These are phyloP conservation scores for Pseudogymnoascus sp. DNA, from an alignment of 2,329 filamentous ascomycete genomes.

Conservation along the genomic window DNA sequence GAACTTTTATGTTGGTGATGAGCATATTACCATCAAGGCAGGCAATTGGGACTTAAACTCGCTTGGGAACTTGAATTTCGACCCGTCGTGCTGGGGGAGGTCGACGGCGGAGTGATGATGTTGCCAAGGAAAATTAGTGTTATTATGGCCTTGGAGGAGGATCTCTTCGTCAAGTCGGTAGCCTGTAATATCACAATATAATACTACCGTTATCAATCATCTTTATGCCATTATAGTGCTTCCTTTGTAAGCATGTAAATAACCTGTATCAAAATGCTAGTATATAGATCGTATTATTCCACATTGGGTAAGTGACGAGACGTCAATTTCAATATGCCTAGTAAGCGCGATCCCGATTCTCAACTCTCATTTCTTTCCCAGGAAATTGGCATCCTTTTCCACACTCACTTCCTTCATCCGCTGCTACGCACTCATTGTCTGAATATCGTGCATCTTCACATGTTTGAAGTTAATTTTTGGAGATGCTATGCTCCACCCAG, in stretches of 20 bases:
- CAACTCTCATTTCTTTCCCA: background rate
- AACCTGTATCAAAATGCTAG: background rate
- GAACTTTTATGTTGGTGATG: slow-evolving; percentile 10
- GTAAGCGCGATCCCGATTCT: background rate
- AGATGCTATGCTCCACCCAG: background rate
- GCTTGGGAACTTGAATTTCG: slow-evolving; percentile 5
- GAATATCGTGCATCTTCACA: too few relatives aligned
- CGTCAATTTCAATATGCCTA: background rate
- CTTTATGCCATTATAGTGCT: background rate
- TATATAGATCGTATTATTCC: background rate
- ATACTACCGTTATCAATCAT: background rate
- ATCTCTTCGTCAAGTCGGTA: background rate
- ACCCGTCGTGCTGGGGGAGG: background rate
- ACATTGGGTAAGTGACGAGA: background rate
- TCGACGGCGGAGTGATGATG: background rate
- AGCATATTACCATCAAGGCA: background rate
- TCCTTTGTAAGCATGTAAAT: background rate
- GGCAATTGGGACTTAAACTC: slow-evolving; percentile 6
- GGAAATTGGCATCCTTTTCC: too few relatives aligned
- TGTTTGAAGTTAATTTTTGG: background rate
- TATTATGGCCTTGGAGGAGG: background rate
- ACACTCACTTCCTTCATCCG: background rate
- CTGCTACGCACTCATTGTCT: background rate
- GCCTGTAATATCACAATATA: background rate
- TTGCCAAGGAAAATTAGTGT: background rate